These are phyloP conservation scores for Climacium dendroides DNA, from an alignment of 225 moss, liverwort and hornwort genomes.

Conservation along the genomic window DNA sequence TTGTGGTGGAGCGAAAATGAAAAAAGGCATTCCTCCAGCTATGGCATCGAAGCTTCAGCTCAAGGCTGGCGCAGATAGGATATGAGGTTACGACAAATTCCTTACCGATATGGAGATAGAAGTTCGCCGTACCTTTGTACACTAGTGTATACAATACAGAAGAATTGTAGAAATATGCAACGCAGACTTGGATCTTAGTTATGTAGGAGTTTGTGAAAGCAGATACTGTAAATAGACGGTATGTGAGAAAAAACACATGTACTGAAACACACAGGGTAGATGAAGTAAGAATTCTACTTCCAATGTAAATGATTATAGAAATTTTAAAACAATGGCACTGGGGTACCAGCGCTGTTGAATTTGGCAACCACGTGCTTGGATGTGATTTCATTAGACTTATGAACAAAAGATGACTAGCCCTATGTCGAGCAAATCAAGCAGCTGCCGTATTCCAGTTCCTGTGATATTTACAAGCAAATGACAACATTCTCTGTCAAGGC, in stretches of 20 bases:
- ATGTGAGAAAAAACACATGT: neutral
- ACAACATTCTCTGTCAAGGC: neutral
- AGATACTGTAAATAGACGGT: neutral
- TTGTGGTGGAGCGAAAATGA: constrained; percentile 53
- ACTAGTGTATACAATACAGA: neutral
- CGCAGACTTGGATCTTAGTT: neutral
- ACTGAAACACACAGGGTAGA: neutral
- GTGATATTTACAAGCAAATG: neutral
- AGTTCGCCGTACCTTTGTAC: neutral
- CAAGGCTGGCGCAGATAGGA: neutral
- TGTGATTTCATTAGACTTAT: neutral
- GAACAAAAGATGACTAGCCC: neutral
- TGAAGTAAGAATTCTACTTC: neutral
- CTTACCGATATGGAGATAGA: neutral
- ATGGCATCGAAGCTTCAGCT: neutral
- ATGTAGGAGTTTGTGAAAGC: neutral
- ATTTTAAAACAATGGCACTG: neutral
- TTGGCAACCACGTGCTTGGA: neutral
- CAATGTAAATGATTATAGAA: neutral
- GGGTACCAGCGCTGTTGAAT: neutral
- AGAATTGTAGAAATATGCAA: neutral
- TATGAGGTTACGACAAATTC: neutral
- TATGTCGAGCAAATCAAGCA: neutral
- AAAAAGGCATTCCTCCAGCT: constrained; percentile 39
- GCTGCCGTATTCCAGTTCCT: neutral